phyloP scores from a whole-genome alignment of 2,329 filamentous ascomycete species.

The Pyrenophora seminiperda region DNA sequence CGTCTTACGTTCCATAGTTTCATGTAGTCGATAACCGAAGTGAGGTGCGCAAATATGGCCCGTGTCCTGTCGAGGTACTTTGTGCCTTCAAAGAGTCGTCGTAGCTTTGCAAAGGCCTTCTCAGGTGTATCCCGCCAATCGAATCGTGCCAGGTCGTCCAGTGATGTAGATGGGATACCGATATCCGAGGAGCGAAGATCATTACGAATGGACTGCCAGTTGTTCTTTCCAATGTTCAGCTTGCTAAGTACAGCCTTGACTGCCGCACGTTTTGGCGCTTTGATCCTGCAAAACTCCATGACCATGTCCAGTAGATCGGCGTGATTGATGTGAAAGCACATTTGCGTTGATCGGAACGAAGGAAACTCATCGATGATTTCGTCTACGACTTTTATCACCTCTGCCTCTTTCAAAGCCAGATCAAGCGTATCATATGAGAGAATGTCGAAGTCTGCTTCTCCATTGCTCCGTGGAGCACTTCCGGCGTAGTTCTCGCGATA shows the following conservation, averaged over 20 bases:
- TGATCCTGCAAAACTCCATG: conserved; percentile 88
- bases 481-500: conserved; percentile 80
- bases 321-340: conserved; percentile 92
- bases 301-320: conserved; percentile 83
- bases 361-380: conserved; percentile 86
- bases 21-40: conserved; percentile 75
- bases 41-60: conserved; percentile 74
- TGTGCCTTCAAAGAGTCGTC: conserved; percentile 60
- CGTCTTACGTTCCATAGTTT: conserved; percentile 75
- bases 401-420: conserved; percentile 86
- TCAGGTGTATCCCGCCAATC: conserved; percentile 83
- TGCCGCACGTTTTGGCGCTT: conserved; percentile 66
- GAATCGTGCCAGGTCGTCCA: conserved; percentile 88
- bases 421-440: conserved; percentile 82
- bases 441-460: conserved; percentile 96
- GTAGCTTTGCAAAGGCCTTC: conserved; percentile 70
- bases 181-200: conserved; percentile 82
- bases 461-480: conserved; percentile 79
- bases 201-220: conserved; percentile 80
- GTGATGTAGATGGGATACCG: conserved; percentile 82
- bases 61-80: conserved; percentile 58
- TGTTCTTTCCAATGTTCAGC: conserved; percentile 79
- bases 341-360: conserved; percentile 68
- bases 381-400: conserved; percentile 91
- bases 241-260: conserved; percentile 86